Evolutionary conservation across 2,329 filamentous ascomycete species (phyloP), one percentile per base, ranked within the genome.

Genomic region (Pyrenophora tritici-repentis): DNA sequence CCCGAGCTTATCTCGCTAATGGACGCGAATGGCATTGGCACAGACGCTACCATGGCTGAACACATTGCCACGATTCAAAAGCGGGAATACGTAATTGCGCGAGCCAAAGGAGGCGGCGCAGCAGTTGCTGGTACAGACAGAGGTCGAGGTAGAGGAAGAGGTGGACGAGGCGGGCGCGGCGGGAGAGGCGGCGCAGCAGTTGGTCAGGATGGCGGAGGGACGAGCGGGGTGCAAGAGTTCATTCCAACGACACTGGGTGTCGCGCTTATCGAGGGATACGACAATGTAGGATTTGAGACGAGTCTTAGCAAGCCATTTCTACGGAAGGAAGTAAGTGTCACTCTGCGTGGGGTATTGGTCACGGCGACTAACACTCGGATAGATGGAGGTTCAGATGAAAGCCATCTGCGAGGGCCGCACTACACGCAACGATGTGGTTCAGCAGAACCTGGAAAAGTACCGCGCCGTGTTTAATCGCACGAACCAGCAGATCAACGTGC

Each of bases 11-110:
- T 99, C 68, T 89, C 88, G 3, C 82, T 99, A 9, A 99, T 99
- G 94, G 94, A 99, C 76, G 92, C 91, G 37, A 99, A 99, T 70
- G 94, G 94, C 2, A 99, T 99, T 58, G 94, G 94, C 10, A 99
- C 94, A 8, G 94, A 99, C 76, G 94, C 94, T 6, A 99, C 94
- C 1, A 99, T 99, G 94, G 94, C 94, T 0, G 94, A 99, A 66
- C 94, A 99, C 70, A 99, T 99, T 66, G 86, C 90, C 52, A 99
- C 93, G 74, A 96, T 99, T 64, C 91, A 97, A 73, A 85, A 92
- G 51, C 82, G 94, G 53, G 82, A 92, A 62, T 99, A 99, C 67
- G 93, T 91, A 42, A 84, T 86, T 49, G 87, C 88, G 68, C 68
- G 84, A 75, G 68, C 80, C 67, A 81, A 75, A 55, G 73, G 67